Evolutionary conservation across 2,329 filamentous ascomycete genomes (phyloP).

Genomic region (Fusarium stilboides): DNA sequence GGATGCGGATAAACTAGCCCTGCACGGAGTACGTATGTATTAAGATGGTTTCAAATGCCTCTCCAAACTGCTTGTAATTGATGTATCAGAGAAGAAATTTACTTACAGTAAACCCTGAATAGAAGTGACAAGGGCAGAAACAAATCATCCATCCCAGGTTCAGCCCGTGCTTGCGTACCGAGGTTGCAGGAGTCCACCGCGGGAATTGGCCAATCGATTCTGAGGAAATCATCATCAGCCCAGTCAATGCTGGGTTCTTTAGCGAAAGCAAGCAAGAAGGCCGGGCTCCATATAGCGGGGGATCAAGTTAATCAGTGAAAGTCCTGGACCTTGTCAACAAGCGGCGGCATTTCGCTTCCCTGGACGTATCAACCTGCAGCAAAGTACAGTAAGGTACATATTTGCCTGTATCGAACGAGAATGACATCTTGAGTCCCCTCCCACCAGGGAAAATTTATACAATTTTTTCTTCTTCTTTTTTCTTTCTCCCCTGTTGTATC

Average conservation of each 20-base stretch:
- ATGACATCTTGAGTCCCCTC: constrained; percentile 17
- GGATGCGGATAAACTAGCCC: constrained; percentile 15
- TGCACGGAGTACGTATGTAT: background rate
- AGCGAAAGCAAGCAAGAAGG: constrained; percentile 7
- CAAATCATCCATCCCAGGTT: constrained; percentile 26
- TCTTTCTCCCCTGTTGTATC: background rate
- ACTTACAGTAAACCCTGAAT: background rate
- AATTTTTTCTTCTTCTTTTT: background rate
- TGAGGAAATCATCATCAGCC: constrained; percentile 37
- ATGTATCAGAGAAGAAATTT: background rate
- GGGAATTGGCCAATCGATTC: constrained; percentile 42
- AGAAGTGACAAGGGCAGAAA: constrained; percentile 24
- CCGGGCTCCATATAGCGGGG: constrained; percentile 21
- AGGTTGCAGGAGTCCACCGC: constrained; percentile 33
- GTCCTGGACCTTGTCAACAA: constrained; percentile 9
- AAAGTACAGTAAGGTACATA: background rate
- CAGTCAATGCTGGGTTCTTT: constrained; percentile 15
- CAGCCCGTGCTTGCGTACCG: constrained; percentile 30
- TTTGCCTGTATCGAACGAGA: constrained; percentile 22
- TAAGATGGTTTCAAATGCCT: background rate
- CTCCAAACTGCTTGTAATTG: background rate
- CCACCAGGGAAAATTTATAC: background rate
- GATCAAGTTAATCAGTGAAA: constrained; percentile 19
- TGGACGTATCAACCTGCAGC: constrained; percentile 3
- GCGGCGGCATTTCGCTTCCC: constrained; percentile 28